Conservation (phyloP, 192 early-diverging fungal species). For the Glomus cerebriforme region DNA sequence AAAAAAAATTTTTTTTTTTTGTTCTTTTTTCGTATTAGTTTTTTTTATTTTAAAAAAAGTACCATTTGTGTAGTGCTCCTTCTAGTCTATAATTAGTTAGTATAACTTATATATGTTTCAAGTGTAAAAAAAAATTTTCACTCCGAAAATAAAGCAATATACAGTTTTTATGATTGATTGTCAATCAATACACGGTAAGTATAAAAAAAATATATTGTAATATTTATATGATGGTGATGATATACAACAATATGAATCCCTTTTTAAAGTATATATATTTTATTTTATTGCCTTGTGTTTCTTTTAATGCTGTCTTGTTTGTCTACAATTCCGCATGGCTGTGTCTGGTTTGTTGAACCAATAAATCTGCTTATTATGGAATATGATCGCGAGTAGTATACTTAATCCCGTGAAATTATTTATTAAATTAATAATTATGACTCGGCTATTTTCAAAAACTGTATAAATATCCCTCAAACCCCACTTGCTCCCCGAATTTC, state of each 20-base stretch:
- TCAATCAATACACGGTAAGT: background rate
- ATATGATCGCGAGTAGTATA: constrained; percentile 11
- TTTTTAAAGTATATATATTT: background rate
- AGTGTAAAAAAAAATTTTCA: background rate
- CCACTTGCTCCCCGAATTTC: constrained; percentile 17
- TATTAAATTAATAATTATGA: background rate
- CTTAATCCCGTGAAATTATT: constrained; percentile 1
- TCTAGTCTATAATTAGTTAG: background rate
- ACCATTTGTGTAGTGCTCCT: background rate
- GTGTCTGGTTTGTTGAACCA: constrained; percentile 20
- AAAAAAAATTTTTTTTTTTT: background rate
- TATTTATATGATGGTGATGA: background rate
- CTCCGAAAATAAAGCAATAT: background rate
- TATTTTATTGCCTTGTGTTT: background rate
- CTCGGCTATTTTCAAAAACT: background rate
- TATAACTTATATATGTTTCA: background rate
- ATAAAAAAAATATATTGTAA: background rate
- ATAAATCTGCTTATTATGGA: constrained; percentile 6
- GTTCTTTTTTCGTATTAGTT: constrained; percentile 2
- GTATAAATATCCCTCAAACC: constrained; percentile 13
- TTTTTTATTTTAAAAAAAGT: background rate
- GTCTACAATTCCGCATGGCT: constrained; percentile 11
- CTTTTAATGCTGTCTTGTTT: background rate
- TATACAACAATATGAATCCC: background rate
- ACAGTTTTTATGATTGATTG: background rate